Conservation (phyloP, 768 basidiomycete species). For the Boletus coccyginus region DNA sequence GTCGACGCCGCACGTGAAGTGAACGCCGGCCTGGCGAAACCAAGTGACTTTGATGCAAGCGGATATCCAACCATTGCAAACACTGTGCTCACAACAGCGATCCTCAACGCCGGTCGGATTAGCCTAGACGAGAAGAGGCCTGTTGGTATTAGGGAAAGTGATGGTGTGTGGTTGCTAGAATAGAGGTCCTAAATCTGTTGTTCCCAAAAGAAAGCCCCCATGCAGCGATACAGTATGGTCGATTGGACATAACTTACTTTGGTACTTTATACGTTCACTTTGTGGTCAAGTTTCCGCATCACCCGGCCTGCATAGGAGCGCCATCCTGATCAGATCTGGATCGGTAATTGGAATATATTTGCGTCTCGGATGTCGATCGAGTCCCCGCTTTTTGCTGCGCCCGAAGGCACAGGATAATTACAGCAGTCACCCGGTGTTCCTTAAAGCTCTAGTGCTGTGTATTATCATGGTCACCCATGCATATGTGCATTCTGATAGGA, state of each 20-base stretch:
- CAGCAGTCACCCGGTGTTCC: neutral
- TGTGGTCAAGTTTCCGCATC: neutral
- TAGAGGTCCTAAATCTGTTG: constrained; percentile 32
- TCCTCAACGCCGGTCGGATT: constrained; percentile 87
- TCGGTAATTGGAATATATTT: neutral
- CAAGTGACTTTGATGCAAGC: constrained; percentile 72
- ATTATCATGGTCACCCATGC: constrained; percentile 11
- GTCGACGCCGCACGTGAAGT: constrained; percentile 79
- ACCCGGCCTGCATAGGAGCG: neutral
- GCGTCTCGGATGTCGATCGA: neutral
- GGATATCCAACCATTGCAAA: constrained; percentile 88
- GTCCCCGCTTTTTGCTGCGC: neutral
- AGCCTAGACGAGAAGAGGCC: constrained; percentile 87
- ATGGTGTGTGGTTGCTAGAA: constrained; percentile 65
- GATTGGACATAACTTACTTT: neutral
- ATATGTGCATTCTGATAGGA: constrained; percentile 9
- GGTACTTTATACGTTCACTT: neutral
- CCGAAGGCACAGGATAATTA: neutral
- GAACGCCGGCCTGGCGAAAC: constrained; percentile 64
- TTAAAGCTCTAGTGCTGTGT: constrained; percentile 8
- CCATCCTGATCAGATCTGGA: neutral
- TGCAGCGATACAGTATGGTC: no score
- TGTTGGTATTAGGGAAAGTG: constrained; percentile 70
- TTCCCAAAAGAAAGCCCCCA: neutral
- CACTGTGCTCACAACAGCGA: constrained; percentile 83